Evolutionary conservation across 2,329 filamentous ascomycete species (phyloP).

Genomic region (Colletotrichum brevisporum): DNA sequence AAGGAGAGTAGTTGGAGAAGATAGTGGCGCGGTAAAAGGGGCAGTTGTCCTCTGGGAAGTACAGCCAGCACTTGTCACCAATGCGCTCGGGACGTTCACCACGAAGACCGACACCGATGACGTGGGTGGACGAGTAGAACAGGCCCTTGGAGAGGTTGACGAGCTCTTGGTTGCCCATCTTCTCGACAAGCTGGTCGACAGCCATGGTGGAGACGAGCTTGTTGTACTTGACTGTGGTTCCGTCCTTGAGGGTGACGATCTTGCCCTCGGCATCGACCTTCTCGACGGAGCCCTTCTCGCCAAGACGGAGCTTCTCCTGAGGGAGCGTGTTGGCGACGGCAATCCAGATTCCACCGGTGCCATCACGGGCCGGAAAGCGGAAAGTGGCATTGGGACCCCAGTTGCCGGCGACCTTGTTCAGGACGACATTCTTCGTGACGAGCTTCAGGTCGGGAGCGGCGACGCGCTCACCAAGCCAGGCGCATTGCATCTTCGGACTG

Average conservation of each 20-base stretch:
- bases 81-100: slow-evolving; percentile 94
- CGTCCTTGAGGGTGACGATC: slow-evolving; percentile 84
- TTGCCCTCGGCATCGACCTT: slow-evolving; percentile 91
- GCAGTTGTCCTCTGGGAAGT: slow-evolving; percentile 99
- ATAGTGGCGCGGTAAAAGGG: slow-evolving; percentile 99
- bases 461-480: slow-evolving; percentile 98
- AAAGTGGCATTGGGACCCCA: slow-evolving; percentile 99
- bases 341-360: slow-evolving; percentile 99
- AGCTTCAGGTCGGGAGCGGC: slow-evolving; percentile 96
- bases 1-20: slow-evolving; percentile 99
- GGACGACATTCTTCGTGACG: slow-evolving; percentile 93
- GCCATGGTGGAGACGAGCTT: slow-evolving; percentile 97
- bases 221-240: slow-evolving; percentile 90
- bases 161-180: slow-evolving; percentile 90
- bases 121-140: slow-evolving; percentile 97
- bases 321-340: slow-evolving; percentile 94
- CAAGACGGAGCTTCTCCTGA: slow-evolving; percentile 91
- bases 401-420: slow-evolving; percentile 95
- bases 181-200: slow-evolving; percentile 88
- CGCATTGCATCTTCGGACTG: slow-evolving; percentile 90
- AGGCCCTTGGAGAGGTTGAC: slow-evolving; percentile 88
- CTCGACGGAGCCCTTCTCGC: slow-evolving; percentile 85
- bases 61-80: slow-evolving; percentile 99
- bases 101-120: slow-evolving; percentile 95
- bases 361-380: slow-evolving; percentile 95